Evolutionary conservation across 371 early-diverging fungal genomes (phyloP), one percentile per base, ranked within the genome.

Genomic region (Parasitella parasitica): DNA sequence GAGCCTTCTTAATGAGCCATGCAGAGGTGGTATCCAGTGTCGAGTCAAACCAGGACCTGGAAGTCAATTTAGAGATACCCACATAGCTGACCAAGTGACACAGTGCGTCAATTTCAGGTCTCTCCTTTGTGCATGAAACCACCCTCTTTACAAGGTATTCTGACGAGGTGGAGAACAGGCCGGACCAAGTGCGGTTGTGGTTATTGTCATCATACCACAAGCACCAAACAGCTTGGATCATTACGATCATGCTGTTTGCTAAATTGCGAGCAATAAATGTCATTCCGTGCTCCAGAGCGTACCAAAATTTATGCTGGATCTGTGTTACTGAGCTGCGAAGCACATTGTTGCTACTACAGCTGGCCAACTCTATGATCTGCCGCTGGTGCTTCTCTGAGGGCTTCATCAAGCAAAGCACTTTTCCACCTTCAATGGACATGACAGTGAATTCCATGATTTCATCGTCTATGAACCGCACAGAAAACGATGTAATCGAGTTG

Each of bases 231-330:
- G 57, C 56, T 30, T 69, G 56, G 16, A 59, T 51, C 3, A 63
- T 15, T 8, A 56, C n/a, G 0, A 69, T 34, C 6, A 64, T 22
- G n/a, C 55, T 56, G 3, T 35, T 9, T 20, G 64, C 64, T 2
- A 64, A 15, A 57, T 55, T 36, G 20, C 43, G 57, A 1, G 69
- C 64, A 13, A 55, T 26, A n/a, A 30, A 24, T 24, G 49, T 58
- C 57, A 69, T 55, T 16, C 69, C 69, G 18, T 58, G 35, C 37
- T 69, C 69, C 2, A 69, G 11, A 5, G 60, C 60, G 32, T 64
- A 35, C 64, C 64, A 69, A 28, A 69, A 57, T 24, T 57, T 57
- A 13, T 35, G 9, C 20, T 69, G 69, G 6, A 64, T 27, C 16
- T 39, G 49, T 43, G 41, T 52, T 26, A 64, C 54, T 15, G 50